Evolutionary conservation across 2,329 filamentous ascomycete genomes (phyloP), one percentile per base, ranked within the genome.

Genomic region (Penicillium glabrum): DNA sequence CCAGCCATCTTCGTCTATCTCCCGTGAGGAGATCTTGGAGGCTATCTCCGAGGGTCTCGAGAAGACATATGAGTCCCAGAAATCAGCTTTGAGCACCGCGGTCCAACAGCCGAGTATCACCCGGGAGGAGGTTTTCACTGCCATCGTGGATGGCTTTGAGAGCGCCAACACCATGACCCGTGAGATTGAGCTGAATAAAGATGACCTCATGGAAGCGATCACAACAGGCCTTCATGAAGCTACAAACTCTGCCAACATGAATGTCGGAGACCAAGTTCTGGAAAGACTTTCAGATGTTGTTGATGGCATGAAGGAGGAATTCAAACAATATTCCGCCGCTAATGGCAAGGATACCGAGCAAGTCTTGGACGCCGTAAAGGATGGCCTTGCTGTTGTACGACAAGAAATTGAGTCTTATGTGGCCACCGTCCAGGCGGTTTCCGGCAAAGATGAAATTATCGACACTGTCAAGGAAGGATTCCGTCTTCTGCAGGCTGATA

Each of bases 321-420:
- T 89, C 71, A 92, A 93, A 71, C 85, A 93, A 66, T 93, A 91
- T 64, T 88, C 91, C 21, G 86, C 89, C 3, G 88, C 89, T 60
- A 90, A 87, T 64, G 90, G 89, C 41, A 84, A 87, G 56, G 91
- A 95, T 69, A 93, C 91, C 0, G 92, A 96, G 72, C 91, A 96
- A 71, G 87, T 96, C 13, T 80, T 97, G 5, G 90, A 95, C 71
- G 90, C 91, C 1, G 88, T 96, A 44, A 93, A 91, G 64, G 91
- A 96, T 69, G 92, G 92, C 0, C 82, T 96, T 14, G 91, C 96
- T 64, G 88, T 85, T 63, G 83, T 98, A 7, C 87, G 91, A 11
- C 77, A 80, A 13, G 89, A 96, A 57, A 90, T 98, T 53, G 91
- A 96, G 69, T 80, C 80, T 44, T 96, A 96, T 63, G 86, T 95